Evolutionary conservation across 2,329 filamentous ascomycete species (phyloP).

Genomic region (Colletotrichum salicis): DNA sequence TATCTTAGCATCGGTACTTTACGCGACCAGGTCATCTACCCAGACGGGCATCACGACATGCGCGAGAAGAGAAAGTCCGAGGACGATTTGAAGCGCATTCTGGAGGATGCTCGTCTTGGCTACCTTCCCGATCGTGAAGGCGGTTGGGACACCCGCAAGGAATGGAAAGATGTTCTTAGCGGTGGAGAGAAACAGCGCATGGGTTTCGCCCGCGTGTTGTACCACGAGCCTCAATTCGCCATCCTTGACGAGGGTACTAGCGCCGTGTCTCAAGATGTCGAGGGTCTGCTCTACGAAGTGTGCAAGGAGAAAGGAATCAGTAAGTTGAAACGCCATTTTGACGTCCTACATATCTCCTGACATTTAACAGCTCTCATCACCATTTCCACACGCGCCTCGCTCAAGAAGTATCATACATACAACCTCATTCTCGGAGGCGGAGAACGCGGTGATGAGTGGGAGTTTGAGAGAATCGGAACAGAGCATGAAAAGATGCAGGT

Average conservation of each 20-base stretch:
- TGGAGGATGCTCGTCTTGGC: constrained; percentile 86
- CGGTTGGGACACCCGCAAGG: constrained; percentile 95
- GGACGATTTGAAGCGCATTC: constrained; percentile 77
- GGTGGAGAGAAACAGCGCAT: constrained; percentile 98
- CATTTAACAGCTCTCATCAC: constrained; percentile 80
- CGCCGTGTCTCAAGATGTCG: constrained; percentile 93
- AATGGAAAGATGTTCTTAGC: constrained; percentile 98
- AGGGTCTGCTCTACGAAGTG: constrained; percentile 90
- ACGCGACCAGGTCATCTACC: constrained; percentile 97
- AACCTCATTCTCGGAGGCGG: constrained; percentile 88
- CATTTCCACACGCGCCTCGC: constrained; percentile 90
- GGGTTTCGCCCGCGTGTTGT: constrained; percentile 88
- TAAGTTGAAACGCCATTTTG: constrained; percentile 57
- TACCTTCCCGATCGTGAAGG: constrained; percentile 93
- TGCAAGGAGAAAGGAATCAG: constrained; percentile 95
- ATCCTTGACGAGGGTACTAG: constrained; percentile 97
- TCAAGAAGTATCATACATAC: constrained; percentile 96
- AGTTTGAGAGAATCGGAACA: constrained; percentile 92
- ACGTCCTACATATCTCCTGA: constrained; percentile 31
- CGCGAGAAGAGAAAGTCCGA: constrained; percentile 81
- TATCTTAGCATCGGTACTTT: constrained; percentile 93
- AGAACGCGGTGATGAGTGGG: constrained; percentile 85
- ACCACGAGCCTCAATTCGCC: constrained; percentile 94
- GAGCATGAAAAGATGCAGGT: constrained; percentile 93
- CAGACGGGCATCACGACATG: constrained; percentile 96